Evolutionary conservation across 2,329 filamentous ascomycete species (phyloP), one percentile per base, ranked within the genome.

Genomic region (Xylariales sp.): DNA sequence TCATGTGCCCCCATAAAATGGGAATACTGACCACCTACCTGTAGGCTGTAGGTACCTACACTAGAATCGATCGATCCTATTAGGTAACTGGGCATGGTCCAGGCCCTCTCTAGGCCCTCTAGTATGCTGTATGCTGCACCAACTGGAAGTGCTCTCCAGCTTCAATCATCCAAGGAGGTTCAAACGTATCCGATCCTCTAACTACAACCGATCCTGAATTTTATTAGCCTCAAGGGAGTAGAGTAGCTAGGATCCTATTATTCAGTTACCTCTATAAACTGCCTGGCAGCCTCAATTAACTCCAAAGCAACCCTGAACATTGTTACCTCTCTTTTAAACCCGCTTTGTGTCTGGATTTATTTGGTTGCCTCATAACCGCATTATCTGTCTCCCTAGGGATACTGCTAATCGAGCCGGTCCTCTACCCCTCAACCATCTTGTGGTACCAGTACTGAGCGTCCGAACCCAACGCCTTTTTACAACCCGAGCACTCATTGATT

Each of bases 161-260:
- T 68, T 66, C 65, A 70, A 70, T 60, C 62, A 57, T 63, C 46
- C 58, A 49, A 63, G 34, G 30, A 58, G 55, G 50, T 59, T 49
- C 39, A 32, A 53, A 39, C 69, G 72, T 74, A 70, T 71, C 69
- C 73, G 71, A 76, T 75, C 75, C 62, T 67, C 67, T 57, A 67
- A 69, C 71, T 57, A 32, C 69, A 71, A 56, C 70, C 72, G 73
- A 76, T 74, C 73, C 63, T 66, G 61, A 67, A 56, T 34, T n/a
- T 48, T 59, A 32, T 60, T 61, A 70, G 55, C 67, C 54, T 65
- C 52, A 67, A 71, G 64, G 67, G 66, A 63, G 62, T n/a, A 70
- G 46, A 53, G 57, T 53, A 54, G 55, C 41, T 50, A 48, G 48
- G 28, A 16, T 54, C 50, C 39, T 41, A 55, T 60, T 48, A 60